A percentile compares a stretch with the other conserved stretches of the same genome.
Conservation (phyloP, 2,329 filamentous ascomycete genomes). For the Chaetomiaceae sp. region DNA sequence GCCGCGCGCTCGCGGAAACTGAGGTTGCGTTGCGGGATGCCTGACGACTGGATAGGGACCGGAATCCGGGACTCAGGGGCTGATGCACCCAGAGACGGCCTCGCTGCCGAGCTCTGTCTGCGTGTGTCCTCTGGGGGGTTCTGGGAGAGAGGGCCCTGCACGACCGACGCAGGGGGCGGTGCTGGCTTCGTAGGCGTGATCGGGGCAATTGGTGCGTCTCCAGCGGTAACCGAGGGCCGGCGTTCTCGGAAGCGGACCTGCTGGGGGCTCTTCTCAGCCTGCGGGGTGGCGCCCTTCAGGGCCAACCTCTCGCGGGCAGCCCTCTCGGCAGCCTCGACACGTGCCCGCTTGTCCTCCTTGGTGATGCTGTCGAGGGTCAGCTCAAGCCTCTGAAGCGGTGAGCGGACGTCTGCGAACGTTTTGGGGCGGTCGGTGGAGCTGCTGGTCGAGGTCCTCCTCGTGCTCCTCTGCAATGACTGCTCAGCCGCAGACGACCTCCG, state of each 20-base stretch:
- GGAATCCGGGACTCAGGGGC: constrained; percentile 26
- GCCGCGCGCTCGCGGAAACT: constrained; percentile 58
- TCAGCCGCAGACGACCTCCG: constrained; percentile 25
- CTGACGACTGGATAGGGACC: constrained; percentile 25
- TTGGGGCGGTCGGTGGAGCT: constrained; percentile 43
- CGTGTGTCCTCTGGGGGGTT: constrained; percentile 31
- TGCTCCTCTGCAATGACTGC: constrained; percentile 27
- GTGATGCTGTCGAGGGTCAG: constrained; percentile 86
- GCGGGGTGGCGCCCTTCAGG: constrained; percentile 22
- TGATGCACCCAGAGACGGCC: constrained; percentile 28
- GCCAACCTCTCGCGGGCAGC: constrained; percentile 54
- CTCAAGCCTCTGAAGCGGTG: constrained; percentile 90
- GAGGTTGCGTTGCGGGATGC: constrained; percentile 48
- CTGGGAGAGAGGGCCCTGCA: constrained; percentile 30
- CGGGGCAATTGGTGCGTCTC: constrained; percentile 25
- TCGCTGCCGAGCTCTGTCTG: constrained; percentile 26
- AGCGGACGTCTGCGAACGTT: constrained; percentile 73
- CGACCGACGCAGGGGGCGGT: constrained; percentile 25
- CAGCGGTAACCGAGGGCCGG: constrained; percentile 20
- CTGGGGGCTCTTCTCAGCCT: constrained; percentile 24
- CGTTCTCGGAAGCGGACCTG: constrained; percentile 33
- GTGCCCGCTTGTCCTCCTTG: constrained; percentile 89
- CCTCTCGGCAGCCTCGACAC: constrained; percentile 76
- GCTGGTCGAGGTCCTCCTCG: constrained; percentile 36
- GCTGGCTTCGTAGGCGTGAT: constrained; percentile 23